A percentile compares a stretch with the other conserved stretches of the same genome.
These are phyloP conservation scores for Talaromyces stipitatus DNA, from an alignment of 495 filamentous ascomycete species.

Conservation along the genomic window DNA sequence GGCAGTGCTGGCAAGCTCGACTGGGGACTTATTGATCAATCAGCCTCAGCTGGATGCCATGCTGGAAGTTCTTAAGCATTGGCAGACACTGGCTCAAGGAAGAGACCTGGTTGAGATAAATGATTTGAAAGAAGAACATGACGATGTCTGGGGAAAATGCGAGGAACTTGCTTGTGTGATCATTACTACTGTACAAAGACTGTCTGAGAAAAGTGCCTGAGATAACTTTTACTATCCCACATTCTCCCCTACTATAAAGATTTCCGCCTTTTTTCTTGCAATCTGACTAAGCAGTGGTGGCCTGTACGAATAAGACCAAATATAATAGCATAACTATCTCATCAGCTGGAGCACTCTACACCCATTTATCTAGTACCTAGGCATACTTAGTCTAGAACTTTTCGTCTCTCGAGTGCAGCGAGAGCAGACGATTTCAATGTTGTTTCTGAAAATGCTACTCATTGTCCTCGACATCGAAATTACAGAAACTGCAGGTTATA, in stretches of 20 bases:
- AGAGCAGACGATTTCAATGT: no score
- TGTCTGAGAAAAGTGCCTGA: constrained; percentile 9
- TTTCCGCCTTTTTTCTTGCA: no score
- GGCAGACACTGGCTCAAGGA: constrained; percentile 17
- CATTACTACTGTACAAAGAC: constrained; percentile 21
- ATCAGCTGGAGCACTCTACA: no score
- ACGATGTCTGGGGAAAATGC: constrained; percentile 50
- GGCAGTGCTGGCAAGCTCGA: constrained; percentile 52
- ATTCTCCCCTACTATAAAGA: no score
- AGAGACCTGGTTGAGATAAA: constrained; percentile 28
- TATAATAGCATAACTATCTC: no score
- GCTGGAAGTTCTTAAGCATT: constrained; percentile 27
- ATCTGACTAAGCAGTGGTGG: no score
- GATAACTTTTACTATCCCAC: no score
- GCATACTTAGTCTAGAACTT: no score
- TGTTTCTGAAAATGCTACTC: no score
- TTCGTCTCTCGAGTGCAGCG: no score
- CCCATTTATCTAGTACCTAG: no score
- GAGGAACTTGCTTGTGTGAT: constrained; percentile 39
- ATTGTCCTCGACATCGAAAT: background rate
- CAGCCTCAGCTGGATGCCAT: constrained; percentile 43
- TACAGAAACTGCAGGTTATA: background rate
- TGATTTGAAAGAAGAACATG: constrained; percentile 53
- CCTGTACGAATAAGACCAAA: background rate
- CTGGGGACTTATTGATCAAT: constrained; percentile 54